These are phyloP conservation scores for Penicillium longicatenatum DNA, from an alignment of 495 filamentous ascomycete species.

Conservation along the genomic window DNA sequence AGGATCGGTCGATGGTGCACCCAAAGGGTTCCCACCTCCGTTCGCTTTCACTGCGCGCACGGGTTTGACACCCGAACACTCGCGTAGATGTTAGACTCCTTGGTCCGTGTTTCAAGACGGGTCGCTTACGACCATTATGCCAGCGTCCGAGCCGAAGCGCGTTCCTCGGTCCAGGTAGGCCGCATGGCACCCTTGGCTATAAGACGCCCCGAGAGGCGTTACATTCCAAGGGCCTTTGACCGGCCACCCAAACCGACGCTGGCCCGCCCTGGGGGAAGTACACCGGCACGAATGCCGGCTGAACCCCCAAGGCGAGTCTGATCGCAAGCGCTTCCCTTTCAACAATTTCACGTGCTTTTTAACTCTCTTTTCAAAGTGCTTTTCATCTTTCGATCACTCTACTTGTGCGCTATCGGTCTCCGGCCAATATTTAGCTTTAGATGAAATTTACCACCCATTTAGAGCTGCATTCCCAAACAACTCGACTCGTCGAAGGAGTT, in stretches of 20 bases:
- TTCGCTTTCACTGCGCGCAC: conserved; percentile 12
- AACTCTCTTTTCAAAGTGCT: conserved; percentile 64
- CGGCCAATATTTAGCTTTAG: conserved; percentile 73
- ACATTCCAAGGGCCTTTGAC: conserved; percentile 62
- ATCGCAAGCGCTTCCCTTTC: conserved; percentile 71
- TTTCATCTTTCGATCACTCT: conserved; percentile 55
- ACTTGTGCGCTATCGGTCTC: conserved; percentile 76
- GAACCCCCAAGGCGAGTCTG: conserved; percentile 42
- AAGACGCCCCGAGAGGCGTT: conserved; percentile 60
- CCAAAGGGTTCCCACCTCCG: conserved; percentile 51
- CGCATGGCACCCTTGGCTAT: conserved; percentile 57
- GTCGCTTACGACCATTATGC: conserved; percentile 26
- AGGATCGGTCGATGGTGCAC: conserved; percentile 74
- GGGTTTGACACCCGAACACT: conserved; percentile 16
- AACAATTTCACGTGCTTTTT: conserved; percentile 78
- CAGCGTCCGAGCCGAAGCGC: conserved; percentile 57
- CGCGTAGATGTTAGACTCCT: conserved; percentile 15
- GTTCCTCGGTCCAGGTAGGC: conserved; percentile 55
- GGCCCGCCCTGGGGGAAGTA: conserved; percentile 57
- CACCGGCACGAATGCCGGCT: conserved; percentile 54
- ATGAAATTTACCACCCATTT: conserved; percentile 75
- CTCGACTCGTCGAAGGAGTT: conserved; percentile 47
- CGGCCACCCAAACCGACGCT: conserved; percentile 62
- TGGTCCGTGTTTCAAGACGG: conserved; percentile 16
- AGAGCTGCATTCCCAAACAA: conserved; percentile 13